These are phyloP conservation scores for Citrullus colocynthis DNA, from an alignment of 306 rosid species.

Conservation along the genomic window DNA sequence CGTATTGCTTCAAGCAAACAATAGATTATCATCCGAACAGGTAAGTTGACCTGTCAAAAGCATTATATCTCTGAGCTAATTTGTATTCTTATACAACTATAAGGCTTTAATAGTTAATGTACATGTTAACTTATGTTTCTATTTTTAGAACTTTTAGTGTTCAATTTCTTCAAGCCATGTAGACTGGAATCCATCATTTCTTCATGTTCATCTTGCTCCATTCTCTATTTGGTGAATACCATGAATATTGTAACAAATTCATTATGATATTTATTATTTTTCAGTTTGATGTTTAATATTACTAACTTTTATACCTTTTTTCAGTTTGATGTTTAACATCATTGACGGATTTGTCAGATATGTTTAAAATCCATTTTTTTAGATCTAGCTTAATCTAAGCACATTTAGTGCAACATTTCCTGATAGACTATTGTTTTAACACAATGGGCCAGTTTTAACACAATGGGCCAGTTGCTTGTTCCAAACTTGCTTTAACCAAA, in stretches of 20 bases:
- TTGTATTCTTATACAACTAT: neutral
- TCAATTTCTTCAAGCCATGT: neutral
- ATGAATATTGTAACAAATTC: neutral
- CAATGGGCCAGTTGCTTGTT: neutral
- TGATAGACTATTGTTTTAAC: neutral
- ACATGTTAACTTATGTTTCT: neutral
- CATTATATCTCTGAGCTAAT: neutral
- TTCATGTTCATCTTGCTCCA: neutral
- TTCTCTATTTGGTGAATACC: neutral
- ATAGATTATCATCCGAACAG: conserved; percentile 83
- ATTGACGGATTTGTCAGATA: neutral
- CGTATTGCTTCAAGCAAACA: conserved; percentile 89
- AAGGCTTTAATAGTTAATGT: neutral
- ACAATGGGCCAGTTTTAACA: neutral
- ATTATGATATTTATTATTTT: neutral
- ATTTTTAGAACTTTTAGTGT: neutral
- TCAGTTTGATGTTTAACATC: neutral
- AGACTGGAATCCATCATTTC: neutral
- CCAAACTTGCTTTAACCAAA: neutral
- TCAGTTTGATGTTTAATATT: neutral
- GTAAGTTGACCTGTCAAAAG: conserved; percentile 23
- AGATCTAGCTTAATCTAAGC: neutral
- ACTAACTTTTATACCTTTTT: neutral
- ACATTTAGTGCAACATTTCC: neutral
- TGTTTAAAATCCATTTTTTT: neutral